Conservation (phyloP, 2,329 filamentous ascomycete genomes). For the Xylariaceae sp. region DNA sequence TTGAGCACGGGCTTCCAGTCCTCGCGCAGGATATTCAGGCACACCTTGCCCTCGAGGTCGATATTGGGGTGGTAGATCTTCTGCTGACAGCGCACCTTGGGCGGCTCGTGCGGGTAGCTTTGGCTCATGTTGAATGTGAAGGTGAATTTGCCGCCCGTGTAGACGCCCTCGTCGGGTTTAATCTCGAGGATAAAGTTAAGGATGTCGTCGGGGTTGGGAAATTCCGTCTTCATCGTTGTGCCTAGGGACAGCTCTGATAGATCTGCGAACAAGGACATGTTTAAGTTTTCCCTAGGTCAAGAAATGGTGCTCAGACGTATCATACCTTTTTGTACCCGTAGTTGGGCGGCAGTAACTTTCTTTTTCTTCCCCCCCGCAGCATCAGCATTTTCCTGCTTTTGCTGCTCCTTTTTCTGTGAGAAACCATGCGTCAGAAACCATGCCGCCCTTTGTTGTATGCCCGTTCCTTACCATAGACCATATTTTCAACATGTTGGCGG, state of each 20-base stretch:
- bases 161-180: conserved; percentile 85
- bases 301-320: background rate
- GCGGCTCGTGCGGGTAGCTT: conserved; percentile 95
- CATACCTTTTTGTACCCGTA: conserved; percentile 93
- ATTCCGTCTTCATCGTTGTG: conserved; percentile 80
- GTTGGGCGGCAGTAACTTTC: conserved; percentile 95
- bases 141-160: conserved; percentile 85
- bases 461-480: conserved; percentile 90
- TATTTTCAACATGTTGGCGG: conserved; percentile 90
- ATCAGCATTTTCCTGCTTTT: conserved; percentile 87
- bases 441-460: background rate
- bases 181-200: conserved; percentile 84
- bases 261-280: conserved; percentile 57
- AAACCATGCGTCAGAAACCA: conserved; percentile 41
- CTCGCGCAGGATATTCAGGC: conserved; percentile 94
- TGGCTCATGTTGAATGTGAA: conserved; percentile 94
- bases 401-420: conserved; percentile 89
- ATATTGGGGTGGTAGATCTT: conserved; percentile 99
- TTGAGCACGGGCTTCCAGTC: conserved; percentile 99
- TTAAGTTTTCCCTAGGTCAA: background rate
- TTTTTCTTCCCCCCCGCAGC: conserved; percentile 86
- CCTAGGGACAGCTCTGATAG: conserved; percentile 81
- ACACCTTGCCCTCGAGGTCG: conserved; percentile 96
- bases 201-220: conserved; percentile 84
- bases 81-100: conserved; percentile 95